Evolutionary conservation across 2,329 filamentous ascomycete species (phyloP).

Genomic region (Mycosphaerelloides madeirae): DNA sequence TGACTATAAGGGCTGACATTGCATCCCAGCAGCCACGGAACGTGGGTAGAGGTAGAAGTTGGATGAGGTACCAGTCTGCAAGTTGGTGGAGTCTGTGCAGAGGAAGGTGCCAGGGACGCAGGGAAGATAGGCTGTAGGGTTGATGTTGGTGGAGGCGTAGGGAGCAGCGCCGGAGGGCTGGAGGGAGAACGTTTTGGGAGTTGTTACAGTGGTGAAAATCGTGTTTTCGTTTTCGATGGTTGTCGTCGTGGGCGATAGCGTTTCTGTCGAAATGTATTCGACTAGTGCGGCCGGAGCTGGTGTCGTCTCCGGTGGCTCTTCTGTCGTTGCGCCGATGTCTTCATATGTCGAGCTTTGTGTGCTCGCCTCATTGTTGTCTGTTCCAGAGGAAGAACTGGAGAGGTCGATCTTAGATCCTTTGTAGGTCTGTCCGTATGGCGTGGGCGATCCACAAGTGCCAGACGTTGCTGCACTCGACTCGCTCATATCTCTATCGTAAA

Average conservation of each 20-base stretch:
- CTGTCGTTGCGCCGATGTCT: too few species aligned
- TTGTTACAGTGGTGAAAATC: slow-evolving; percentile 1
- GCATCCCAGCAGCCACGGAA: slow-evolving; percentile 34
- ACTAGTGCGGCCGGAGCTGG: slow-evolving; percentile 3
- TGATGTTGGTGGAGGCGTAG: slow-evolving; percentile 28
- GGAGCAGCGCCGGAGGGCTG: too few species aligned
- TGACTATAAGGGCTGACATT: slow-evolving; percentile 32
- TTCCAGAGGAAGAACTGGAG: neutral
- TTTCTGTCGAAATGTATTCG: too few species aligned
- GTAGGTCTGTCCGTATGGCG: slow-evolving; percentile 27
- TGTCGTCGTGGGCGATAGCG: slow-evolving; percentile 1
- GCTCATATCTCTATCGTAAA: slow-evolving; percentile 34
- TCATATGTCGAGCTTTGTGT: slow-evolving; percentile 2
- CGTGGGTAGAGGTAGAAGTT: slow-evolving; percentile 29
- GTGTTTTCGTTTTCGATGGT: slow-evolving; percentile 1
- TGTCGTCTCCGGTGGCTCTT: too few species aligned
- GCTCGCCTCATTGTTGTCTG: slow-evolving; percentile 6
- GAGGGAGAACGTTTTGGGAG: slow-evolving; percentile 8
- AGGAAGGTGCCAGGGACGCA: slow-evolving; percentile 39
- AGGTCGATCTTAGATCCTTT: too few species aligned
- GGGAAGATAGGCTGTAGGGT: slow-evolving; percentile 29
- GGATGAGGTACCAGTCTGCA: slow-evolving; percentile 35
- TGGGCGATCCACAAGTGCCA: slow-evolving; percentile 30
- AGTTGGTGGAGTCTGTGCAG: slow-evolving; percentile 33
- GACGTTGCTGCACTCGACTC: slow-evolving; percentile 22